Evolutionary conservation across 768 basidiomycete genomes (phyloP).

Genomic region (Boletus sensibilis): DNA sequence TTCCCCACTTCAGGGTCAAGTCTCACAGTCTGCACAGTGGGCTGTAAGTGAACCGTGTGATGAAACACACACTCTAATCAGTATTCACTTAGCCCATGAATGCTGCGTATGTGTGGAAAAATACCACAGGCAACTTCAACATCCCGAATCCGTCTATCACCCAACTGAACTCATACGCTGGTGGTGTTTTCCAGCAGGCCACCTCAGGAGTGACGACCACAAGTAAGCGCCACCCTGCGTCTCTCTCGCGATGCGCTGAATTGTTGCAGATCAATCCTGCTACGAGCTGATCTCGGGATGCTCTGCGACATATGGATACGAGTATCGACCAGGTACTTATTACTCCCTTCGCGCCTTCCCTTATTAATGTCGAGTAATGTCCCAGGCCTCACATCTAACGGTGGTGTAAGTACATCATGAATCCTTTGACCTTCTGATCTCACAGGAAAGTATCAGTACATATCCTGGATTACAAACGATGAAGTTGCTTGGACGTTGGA

Average conservation of each 20-base stretch:
- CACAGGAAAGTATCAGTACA: slow-evolving; percentile 49
- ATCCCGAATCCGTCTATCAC: slow-evolving; percentile 56
- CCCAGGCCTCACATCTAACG: slow-evolving; percentile 33
- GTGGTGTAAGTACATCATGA: slow-evolving; percentile 43
- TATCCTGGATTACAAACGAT: slow-evolving; percentile 71
- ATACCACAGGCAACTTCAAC: slow-evolving; percentile 54
- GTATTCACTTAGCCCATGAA: slow-evolving; percentile 68
- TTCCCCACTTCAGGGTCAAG: slow-evolving; percentile 46
- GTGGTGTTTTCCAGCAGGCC: slow-evolving; percentile 82
- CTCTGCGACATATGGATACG: slow-evolving; percentile 74
- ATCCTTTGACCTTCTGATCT: not conserved
- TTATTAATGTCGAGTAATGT: not conserved
- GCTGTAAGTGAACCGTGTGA: slow-evolving; percentile 47
- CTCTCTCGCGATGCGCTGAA: not conserved
- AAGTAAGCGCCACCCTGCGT: slow-evolving; percentile 35
- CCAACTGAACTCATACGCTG: slow-evolving; percentile 62
- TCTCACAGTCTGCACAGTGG: slow-evolving; percentile 87
- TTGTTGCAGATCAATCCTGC: slow-evolving; percentile 57
- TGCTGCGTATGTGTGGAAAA: slow-evolving; percentile 65
- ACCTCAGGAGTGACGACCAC: slow-evolving; percentile 69
- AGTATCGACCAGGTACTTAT: slow-evolving; percentile 65
- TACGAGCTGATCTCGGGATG: slow-evolving; percentile 55
- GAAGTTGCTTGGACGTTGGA: slow-evolving; percentile 69
- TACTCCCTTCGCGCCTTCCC: not conserved
- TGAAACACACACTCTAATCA: not conserved